Base-by-base conservation (phyloP, 805 yeast genomes). In the Debaryomyces prosopidis region DNA sequence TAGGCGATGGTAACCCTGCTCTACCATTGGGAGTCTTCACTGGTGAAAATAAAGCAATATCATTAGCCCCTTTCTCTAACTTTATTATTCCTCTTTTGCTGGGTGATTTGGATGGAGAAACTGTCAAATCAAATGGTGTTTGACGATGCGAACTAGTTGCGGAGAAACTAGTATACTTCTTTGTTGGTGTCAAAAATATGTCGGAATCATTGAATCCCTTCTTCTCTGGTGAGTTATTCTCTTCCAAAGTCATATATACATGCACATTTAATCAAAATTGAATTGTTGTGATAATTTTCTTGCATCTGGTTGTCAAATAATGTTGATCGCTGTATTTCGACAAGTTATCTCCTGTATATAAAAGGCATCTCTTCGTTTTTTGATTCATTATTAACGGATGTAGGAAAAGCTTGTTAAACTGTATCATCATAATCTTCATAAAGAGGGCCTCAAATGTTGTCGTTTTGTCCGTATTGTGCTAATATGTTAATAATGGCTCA, bases 401-500 rank as follows among this genome's bases (percentile, higher is more conserved):
- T 4, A 30, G 33, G 11, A 11, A 30, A 14, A n/a, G 10, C 14
- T 30, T 30, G 3, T 7, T n/a, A 14, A n/a, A 5, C 11, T 9
- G 11, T 4, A 14, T 11, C 16, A 30, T 14, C 33, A 30, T 30
- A 30, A 30, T 12, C 16, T 4, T 5, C 3, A 11, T 16, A 34
- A 34, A 2, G 27, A 27, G 41, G 44, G 32, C 18, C 15, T 23
- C 32, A 34, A n/a, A 92, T 92, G 99, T 75, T 92, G 43, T 88
- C 97, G 1, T 92, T 92, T 63, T 92, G 99, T 60, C 99, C 98
- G 4, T 80, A 85, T 60, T 92, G 99, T 65, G 83, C 96, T 15
- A 92, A 92, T 57, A 87, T 94, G 96, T 77, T 94, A 17, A 75
- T 87, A 65, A 75, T 88, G 33, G 75, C 89, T 0, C 75, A 78